These are phyloP conservation scores for Dalbergia cultrata DNA, from an alignment of 306 rosid species.

Conservation along the genomic window DNA sequence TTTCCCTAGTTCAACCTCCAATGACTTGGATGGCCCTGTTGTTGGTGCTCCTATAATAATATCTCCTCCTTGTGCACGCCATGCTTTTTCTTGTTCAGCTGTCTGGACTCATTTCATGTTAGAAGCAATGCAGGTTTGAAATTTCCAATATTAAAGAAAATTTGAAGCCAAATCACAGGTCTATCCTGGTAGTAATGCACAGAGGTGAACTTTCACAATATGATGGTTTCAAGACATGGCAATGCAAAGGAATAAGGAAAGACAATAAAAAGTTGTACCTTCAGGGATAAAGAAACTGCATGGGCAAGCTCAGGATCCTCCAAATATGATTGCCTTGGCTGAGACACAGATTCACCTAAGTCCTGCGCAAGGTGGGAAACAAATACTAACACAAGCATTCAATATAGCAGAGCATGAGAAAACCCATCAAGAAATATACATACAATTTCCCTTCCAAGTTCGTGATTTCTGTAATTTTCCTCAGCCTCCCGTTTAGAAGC, in stretches of 20 bases:
- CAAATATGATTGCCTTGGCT: slow-evolving; percentile 57
- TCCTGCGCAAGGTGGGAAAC: slow-evolving; percentile 62
- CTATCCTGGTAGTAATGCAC: background rate
- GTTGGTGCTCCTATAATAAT: slow-evolving; percentile 35
- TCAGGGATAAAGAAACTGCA: slow-evolving; percentile 83
- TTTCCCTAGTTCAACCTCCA: slow-evolving; percentile 65
- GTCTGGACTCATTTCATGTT: slow-evolving; percentile 64
- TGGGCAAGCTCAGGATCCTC: slow-evolving; percentile 87
- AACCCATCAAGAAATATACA: slow-evolving; percentile 47
- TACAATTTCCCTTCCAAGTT: slow-evolving; percentile 60
- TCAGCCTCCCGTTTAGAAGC: slow-evolving; percentile 84
- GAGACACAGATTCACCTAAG: slow-evolving; percentile 57
- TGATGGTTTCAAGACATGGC: slow-evolving; percentile 16
- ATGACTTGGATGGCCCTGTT: slow-evolving; percentile 56
- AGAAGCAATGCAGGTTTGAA: slow-evolving; percentile 46
- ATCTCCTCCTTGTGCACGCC: slow-evolving; percentile 61
- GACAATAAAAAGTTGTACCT: slow-evolving; percentile 53
- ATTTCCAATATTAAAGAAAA: slow-evolving; percentile 42
- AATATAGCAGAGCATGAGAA: slow-evolving; percentile 40
- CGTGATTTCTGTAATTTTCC: slow-evolving; percentile 58
- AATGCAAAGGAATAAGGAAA: background rate
- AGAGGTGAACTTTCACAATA: background rate
- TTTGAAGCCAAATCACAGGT: slow-evolving; percentile 8
- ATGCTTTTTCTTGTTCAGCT: slow-evolving; percentile 77
- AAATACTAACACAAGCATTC: slow-evolving; percentile 45